phyloP scores from a whole-genome alignment of 2,329 filamentous ascomycete genomes.

The Thielaviopsis punctulata region DNA sequence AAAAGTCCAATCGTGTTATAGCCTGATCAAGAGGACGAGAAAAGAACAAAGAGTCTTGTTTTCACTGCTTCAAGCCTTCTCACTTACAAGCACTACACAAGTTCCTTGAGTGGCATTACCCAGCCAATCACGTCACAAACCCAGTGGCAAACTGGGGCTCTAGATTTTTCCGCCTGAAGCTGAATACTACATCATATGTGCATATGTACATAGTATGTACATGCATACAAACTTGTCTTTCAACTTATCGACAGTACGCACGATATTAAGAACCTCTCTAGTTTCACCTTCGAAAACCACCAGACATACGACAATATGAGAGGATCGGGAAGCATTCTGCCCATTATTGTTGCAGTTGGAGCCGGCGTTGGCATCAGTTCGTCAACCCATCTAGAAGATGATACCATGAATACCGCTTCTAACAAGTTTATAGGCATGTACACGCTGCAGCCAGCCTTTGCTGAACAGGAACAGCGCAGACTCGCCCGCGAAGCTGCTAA shows the following conservation, averaged over 20 bases:
- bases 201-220: too few species aligned
- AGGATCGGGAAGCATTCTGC: conserved; percentile 5
- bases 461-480: conserved; percentile 7
- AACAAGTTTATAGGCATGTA: conserved; percentile 6
- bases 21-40: too few species aligned
- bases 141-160: background rate
- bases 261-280: too few species aligned
- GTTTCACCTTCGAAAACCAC: too few species aligned
- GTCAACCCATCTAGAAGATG: background rate
- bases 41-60: background rate
- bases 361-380: conserved; percentile 10
- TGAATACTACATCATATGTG: too few species aligned
- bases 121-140: background rate
- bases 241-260: too few species aligned
- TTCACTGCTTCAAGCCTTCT: background rate
- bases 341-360: conserved; percentile 8
- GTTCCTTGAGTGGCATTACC: background rate
- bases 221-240: background rate
- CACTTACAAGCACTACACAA: too few species aligned
- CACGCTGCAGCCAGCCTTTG: conserved; percentile 10
- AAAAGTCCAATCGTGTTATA: too few species aligned
- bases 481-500: conserved; percentile 1
- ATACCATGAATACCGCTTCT: background rate
- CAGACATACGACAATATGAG: conserved; percentile 5
- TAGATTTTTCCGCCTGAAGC: background rate